phyloP scores from a whole-genome alignment of 495 filamentous ascomycete genomes.

The Lophium mytilinum region DNA sequence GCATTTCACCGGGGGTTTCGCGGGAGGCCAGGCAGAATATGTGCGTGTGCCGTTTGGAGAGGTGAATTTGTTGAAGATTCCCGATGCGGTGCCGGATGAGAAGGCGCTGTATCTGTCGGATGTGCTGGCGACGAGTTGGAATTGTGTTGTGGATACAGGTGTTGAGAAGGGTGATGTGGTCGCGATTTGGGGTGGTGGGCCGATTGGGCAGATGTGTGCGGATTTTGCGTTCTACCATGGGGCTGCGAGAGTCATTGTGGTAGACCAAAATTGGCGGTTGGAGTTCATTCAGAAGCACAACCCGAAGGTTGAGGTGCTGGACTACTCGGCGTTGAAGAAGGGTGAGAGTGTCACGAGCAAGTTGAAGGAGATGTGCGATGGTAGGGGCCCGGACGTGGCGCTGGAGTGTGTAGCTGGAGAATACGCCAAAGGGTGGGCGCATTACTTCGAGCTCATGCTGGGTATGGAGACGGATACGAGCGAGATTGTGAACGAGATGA shows the following conservation, averaged over 20 bases:
- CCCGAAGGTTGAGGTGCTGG: conserved; percentile 53
- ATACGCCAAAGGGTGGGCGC: conserved; percentile 75
- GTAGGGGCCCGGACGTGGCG: conserved; percentile 63
- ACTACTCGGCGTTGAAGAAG: conserved; percentile 46
- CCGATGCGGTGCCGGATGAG: conserved; percentile 77
- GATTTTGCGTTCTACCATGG: conserved; percentile 65
- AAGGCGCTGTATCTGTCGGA: conserved; percentile 78
- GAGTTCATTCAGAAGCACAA: conserved; percentile 56
- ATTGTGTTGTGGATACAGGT: conserved; percentile 75
- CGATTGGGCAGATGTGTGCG: conserved; percentile 73
- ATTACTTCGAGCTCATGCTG: conserved; percentile 65
- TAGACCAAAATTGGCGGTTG: conserved; percentile 73
- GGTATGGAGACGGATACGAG: conserved; percentile 79
- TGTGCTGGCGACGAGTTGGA: conserved; percentile 69
- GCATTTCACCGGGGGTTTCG: conserved; percentile 82
- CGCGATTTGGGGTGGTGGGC: conserved; percentile 71
- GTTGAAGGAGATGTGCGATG: conserved; percentile 63
- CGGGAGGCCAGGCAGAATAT: conserved; percentile 85
- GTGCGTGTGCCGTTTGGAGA: conserved; percentile 77
- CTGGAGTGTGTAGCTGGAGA: conserved; percentile 81
- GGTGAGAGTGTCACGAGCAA: conserved; percentile 56
- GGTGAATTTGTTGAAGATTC: conserved; percentile 71
- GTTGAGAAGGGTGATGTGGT: conserved; percentile 73
- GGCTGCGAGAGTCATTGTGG: conserved; percentile 67
- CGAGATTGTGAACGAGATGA: conserved; percentile 84